Evolutionary conservation across 306 rosid species (phyloP), one percentile per base, ranked within the genome.

Genomic region (Cicer pinnatifidum): DNA sequence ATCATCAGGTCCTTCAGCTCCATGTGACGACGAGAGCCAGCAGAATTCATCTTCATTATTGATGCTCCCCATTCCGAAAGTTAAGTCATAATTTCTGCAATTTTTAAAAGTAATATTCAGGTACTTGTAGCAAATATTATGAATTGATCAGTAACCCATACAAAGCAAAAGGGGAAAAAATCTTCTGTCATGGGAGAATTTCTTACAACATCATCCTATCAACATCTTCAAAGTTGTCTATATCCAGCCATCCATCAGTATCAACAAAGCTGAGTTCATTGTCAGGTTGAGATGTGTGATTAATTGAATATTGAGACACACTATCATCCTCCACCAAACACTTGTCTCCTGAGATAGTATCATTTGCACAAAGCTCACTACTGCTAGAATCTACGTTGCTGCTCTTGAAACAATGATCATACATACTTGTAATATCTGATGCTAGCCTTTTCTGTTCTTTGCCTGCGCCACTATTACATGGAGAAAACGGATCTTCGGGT

Each of bases 211-310:
- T 20, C 54, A 66, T 88, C 81, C 89, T 83, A 81, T 91, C 93
- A 72, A 91, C 90, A 51, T 91, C 96, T 79, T 89, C 97, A 77
- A 91, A 91, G 67, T 84, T 82, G 60, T 84, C 97, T 50, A 91
- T 86, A 75, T 89, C 89, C n/a, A 81, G 86, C 97, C 97, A 91
- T 51, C 88, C 91, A 75, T 89, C 90, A 78, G 81, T 82, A 73
- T 89, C 93, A 57, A 91, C 76, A 81, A 89, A 91, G 73, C 91
- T 85, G 61, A 86, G 88, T 79, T 89, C 93, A 69, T 86, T 78
- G 44, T 86, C 91, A 43, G 84, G 73, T 73, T 88, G 86, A 28
- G 91, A 84, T 19, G 75, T 54, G 65, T 82, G 88, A 75, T 73
- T 80, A 65, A 85, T 81, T 43, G 90, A 76, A 80, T 86, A 91